These are phyloP conservation scores for Cadophora sp. DNA, from an alignment of 2,329 filamentous ascomycete species.

Conservation along the genomic window DNA sequence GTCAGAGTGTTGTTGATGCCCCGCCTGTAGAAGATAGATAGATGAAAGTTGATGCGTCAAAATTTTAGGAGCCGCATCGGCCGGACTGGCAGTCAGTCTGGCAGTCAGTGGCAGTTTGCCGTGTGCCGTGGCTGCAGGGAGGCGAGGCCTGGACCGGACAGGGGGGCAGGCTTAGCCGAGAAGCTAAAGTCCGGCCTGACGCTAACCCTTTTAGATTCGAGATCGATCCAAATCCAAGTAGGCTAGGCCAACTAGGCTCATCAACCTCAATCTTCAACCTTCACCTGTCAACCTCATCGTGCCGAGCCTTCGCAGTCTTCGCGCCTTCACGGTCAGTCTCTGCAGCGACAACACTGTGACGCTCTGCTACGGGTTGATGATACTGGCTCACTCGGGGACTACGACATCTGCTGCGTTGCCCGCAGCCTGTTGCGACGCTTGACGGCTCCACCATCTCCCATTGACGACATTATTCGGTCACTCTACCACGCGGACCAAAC, in stretches of 20 bases:
- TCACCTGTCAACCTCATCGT: not conserved
- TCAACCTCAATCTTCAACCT: constrained; percentile 8
- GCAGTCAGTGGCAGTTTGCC: too few relatives aligned
- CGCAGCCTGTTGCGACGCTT: constrained; percentile 11
- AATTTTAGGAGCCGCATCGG: too few relatives aligned
- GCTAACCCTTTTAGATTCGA: not conserved
- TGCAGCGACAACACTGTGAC: not conserved
- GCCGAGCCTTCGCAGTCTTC: not conserved
- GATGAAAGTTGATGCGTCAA: too few relatives aligned
- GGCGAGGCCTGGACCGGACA: too few relatives aligned
- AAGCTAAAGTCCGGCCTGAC: not conserved
- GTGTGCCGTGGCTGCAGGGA: too few relatives aligned
- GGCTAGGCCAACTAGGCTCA: constrained; percentile 10
- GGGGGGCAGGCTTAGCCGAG: not conserved
- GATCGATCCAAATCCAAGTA: constrained; percentile 9
- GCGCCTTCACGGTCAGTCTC: too few relatives aligned
- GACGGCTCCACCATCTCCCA: constrained; percentile 3
- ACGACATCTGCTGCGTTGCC: constrained; percentile 12
- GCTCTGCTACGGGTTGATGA: not conserved
- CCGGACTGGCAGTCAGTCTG: too few relatives aligned
- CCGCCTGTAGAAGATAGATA: too few relatives aligned
- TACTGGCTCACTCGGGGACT: not conserved
- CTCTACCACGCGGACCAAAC: not conserved
- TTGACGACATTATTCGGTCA: constrained; percentile 7
- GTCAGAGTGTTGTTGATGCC: too few relatives aligned